Evolutionary conservation across 352 stramenopile genomes (phyloP).

Genomic region (Globisporangium polare): DNA sequence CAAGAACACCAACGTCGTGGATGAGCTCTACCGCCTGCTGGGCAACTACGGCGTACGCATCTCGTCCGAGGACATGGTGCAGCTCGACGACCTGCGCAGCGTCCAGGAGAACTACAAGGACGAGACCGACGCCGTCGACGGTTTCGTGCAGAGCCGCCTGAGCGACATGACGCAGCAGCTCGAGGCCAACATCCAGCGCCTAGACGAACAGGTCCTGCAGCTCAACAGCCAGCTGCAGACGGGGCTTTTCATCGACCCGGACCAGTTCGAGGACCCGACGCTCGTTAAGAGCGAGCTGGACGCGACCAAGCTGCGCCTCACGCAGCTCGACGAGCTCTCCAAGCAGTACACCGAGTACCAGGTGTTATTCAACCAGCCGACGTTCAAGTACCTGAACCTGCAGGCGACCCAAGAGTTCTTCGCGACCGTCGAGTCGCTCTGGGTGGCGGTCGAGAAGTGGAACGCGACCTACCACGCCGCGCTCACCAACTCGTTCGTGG

Average conservation of each 20-base stretch:
- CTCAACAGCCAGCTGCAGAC: slow-evolving; percentile 77
- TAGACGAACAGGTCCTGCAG: slow-evolving; percentile 90
- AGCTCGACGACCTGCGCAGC: slow-evolving; percentile 85
- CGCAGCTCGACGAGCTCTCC: slow-evolving; percentile 81
- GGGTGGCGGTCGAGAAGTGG: slow-evolving; percentile 84
- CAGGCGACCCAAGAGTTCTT: slow-evolving; percentile 86
- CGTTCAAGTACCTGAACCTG: slow-evolving; percentile 90
- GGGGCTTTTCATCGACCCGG: slow-evolving; percentile 85
- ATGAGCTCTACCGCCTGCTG: slow-evolving; percentile 92
- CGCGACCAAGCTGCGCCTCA: slow-evolving; percentile 74
- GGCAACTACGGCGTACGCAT: slow-evolving; percentile 90
- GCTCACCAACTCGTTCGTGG: slow-evolving; percentile 82
- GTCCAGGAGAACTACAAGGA: slow-evolving; percentile 88
- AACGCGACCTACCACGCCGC: slow-evolving; percentile 72
- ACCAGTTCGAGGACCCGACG: slow-evolving; percentile 82
- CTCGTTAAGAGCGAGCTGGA: slow-evolving; percentile 82
- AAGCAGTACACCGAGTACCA: slow-evolving; percentile 93
- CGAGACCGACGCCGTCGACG: slow-evolving; percentile 81
- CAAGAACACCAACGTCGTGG: slow-evolving; percentile 88
- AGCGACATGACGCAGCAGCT: slow-evolving; percentile 91
- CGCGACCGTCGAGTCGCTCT: slow-evolving; percentile 80
- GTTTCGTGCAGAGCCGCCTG: slow-evolving; percentile 82
- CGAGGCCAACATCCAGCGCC: slow-evolving; percentile 89
- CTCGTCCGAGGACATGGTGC: slow-evolving; percentile 91
- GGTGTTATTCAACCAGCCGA: slow-evolving; percentile 85